phyloP scores from a whole-genome alignment of 306 rosid genomes.

The Crotalaria pallida region DNA sequence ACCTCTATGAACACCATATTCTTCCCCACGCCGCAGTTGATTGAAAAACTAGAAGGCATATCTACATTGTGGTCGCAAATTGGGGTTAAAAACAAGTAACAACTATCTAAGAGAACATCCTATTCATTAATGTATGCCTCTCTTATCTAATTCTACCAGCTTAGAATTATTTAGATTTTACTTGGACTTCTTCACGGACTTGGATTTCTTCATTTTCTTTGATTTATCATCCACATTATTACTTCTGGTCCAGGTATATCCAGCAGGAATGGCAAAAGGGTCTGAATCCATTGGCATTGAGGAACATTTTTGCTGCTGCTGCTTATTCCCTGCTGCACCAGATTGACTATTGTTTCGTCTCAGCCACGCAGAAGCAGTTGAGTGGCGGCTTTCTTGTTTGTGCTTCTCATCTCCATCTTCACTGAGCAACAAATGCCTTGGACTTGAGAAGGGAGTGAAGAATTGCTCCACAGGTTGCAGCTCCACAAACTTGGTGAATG shows the following conservation, averaged over 20 bases:
- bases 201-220: slow-evolving; percentile 66
- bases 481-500: slow-evolving; percentile 85
- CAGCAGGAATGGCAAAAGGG: slow-evolving; percentile 85
- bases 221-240: slow-evolving; percentile 54
- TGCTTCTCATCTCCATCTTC: slow-evolving; percentile 28
- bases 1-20: slow-evolving; percentile 2
- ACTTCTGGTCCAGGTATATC: slow-evolving; percentile 68
- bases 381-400: slow-evolving; percentile 19
- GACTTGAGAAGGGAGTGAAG: slow-evolving; percentile 82
- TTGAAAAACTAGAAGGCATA: slow-evolving; percentile 17
- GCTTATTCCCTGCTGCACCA: slow-evolving; percentile 34
- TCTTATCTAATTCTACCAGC: background rate
- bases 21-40: background rate
- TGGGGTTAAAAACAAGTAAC: background rate
- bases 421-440: slow-evolving; percentile 49
- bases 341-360: slow-evolving; percentile 56
- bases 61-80: slow-evolving; percentile 15
- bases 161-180: background rate
- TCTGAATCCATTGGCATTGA: slow-evolving; percentile 40
- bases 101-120: background rate
- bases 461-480: slow-evolving; percentile 67
- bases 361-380: slow-evolving; percentile 47
- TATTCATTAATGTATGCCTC: background rate
- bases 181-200: slow-evolving; percentile 66
- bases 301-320: slow-evolving; percentile 25